phyloP scores from a whole-genome alignment of 768 basidiomycete species.

The Pisolithus marmoratus region DNA sequence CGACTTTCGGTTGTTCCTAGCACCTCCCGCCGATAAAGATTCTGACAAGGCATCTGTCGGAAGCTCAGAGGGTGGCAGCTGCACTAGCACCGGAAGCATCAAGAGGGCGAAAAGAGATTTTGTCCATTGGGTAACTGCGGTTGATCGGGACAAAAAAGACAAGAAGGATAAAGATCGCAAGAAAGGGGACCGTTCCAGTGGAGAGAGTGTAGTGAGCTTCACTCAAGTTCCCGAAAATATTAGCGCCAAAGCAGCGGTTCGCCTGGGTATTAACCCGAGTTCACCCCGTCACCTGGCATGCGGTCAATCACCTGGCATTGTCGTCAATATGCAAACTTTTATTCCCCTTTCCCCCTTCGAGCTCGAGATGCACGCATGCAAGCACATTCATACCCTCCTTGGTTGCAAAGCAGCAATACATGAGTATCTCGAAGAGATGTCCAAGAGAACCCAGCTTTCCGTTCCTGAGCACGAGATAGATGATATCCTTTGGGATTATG shows the following conservation, averaged over 20 bases:
- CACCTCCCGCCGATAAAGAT: conserved; percentile 34
- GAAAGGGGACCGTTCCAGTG: conserved; percentile 23
- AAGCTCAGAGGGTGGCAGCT: conserved; percentile 21
- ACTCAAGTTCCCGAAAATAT: conserved; percentile 23
- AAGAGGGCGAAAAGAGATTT: conserved; percentile 29
- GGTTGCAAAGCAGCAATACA: conserved; percentile 54
- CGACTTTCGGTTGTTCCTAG: conserved; percentile 52
- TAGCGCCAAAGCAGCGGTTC: conserved; percentile 33
- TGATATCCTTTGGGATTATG: conserved; percentile 32
- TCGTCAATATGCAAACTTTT: conserved; percentile 56
- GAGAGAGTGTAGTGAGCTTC: conserved; percentile 16
- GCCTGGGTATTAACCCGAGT: conserved; percentile 29
- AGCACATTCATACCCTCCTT: conserved; percentile 58
- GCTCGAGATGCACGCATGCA: conserved; percentile 73
- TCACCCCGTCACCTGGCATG: conserved; percentile 15
- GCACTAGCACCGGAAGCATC: conserved; percentile 7
- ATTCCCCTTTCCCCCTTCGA: conserved; percentile 52
- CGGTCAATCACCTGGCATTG: conserved; percentile 56
- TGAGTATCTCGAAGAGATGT: conserved; percentile 39
- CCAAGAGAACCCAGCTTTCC: conserved; percentile 15
- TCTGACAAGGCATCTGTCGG: conserved; percentile 14
- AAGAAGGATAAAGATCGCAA: conserved; percentile 18
- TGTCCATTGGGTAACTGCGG: conserved; percentile 31
- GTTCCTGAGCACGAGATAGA: conserved; percentile 20
- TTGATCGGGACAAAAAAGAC: conserved; percentile 31